Percentiles rank a stretch among this genome's conserved stretches.
These are phyloP conservation scores for Ceriops tagal DNA, from an alignment of 345 rosid species.

Conservation along the genomic window DNA sequence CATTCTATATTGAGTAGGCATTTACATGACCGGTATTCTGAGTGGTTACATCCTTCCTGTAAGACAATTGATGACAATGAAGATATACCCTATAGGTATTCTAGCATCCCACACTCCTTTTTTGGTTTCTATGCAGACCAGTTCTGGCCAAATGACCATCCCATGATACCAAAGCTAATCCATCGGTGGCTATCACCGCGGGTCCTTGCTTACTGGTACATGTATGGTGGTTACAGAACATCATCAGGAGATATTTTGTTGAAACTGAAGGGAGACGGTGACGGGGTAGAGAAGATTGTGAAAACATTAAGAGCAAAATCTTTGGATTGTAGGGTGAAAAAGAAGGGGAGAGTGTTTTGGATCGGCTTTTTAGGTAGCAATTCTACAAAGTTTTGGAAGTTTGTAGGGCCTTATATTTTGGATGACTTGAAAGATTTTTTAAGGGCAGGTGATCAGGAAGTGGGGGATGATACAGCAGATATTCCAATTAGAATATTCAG, in stretches of 20 bases:
- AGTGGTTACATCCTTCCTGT: constrained; percentile 68
- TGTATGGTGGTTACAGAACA: constrained; percentile 68
- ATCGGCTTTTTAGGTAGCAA: constrained; percentile 66
- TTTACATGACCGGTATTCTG: constrained; percentile 58
- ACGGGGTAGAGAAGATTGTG: constrained; percentile 54
- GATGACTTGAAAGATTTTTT: constrained; percentile 46
- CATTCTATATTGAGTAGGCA: constrained; percentile 57
- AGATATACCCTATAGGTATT: constrained; percentile 44
- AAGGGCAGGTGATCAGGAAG: constrained; percentile 17
- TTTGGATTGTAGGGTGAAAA: constrained; percentile 67
- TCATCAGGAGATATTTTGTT: constrained; percentile 56
- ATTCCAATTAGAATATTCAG: constrained; percentile 32
- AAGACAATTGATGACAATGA: constrained; percentile 26
- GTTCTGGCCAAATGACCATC: constrained; percentile 60
- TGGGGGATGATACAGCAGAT: constrained; percentile 18
- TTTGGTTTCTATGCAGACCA: constrained; percentile 74
- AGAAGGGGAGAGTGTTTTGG: constrained; percentile 71
- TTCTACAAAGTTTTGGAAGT: constrained; percentile 59
- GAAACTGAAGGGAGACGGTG: constrained; percentile 60
- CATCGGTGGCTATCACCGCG: constrained; percentile 81
- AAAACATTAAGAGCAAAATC: constrained; percentile 56
- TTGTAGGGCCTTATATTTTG: constrained; percentile 59
- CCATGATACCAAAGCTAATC: constrained; percentile 71
- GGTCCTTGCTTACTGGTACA: constrained; percentile 76
- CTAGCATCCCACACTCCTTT: constrained; percentile 49